Evolutionary conservation across 2,329 filamentous ascomycete genomes (phyloP).

Genomic region (Scorias spongiosa): DNA sequence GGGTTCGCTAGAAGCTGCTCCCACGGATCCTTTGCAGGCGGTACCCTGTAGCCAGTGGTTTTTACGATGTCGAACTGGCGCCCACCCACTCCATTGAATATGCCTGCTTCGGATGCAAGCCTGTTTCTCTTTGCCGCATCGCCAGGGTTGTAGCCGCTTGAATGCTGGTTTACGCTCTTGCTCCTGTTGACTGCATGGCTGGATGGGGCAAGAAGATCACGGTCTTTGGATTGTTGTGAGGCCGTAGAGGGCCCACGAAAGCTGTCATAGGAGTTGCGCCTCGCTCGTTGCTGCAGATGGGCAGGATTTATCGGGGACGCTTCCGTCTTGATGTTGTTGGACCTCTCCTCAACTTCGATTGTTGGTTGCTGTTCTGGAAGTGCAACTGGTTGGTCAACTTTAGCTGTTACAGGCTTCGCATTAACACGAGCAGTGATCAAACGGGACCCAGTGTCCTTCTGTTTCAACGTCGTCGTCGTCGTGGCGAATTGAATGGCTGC

Average conservation of each 20-base stretch:
- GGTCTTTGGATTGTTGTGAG: background rate
- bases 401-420: background rate
- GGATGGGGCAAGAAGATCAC: background rate
- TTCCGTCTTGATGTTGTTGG: background rate
- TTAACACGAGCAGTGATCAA: background rate
- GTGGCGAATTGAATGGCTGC: constrained; percentile 7
- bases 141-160: constrained; percentile 4
- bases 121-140: constrained; percentile 4
- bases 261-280: too few relatives aligned
- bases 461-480: constrained; percentile 5
- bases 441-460: background rate
- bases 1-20: background rate
- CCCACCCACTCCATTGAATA: background rate
- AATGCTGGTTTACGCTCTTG: background rate
- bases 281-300: background rate
- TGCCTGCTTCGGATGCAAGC: background rate
- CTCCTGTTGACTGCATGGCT: background rate
- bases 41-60: background rate
- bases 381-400: background rate
- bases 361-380: background rate
- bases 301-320: background rate
- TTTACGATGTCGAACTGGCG: background rate
- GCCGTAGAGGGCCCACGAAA: background rate
- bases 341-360: background rate
- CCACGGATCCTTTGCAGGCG: background rate